A percentile compares a stretch with the other conserved stretches of the same genome.
Evolutionary conservation across 768 basidiomycete genomes (phyloP).

Genomic region (Dentipellis fragilis): DNA sequence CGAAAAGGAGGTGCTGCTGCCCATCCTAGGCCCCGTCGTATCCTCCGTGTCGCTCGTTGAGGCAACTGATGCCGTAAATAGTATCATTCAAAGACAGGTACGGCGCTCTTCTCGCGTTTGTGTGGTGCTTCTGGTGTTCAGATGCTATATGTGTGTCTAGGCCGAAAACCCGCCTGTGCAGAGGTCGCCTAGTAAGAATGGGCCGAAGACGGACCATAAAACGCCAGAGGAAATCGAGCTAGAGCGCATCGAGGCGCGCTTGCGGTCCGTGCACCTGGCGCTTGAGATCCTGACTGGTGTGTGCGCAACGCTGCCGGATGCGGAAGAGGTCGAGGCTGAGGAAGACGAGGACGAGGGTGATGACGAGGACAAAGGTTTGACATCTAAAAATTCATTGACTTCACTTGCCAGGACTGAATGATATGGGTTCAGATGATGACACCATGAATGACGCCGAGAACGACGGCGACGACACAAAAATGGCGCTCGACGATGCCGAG

Average conservation of each 20-base stretch:
- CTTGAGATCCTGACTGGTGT: constrained; percentile 80
- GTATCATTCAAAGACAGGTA: constrained; percentile 44
- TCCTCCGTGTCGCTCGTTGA: constrained; percentile 47
- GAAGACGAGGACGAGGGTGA: constrained; percentile 25
- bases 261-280: constrained; percentile 72
- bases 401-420: neutral
- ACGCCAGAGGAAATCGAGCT: constrained; percentile 59
- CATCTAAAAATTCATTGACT: constrained; percentile 23
- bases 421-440: constrained; percentile 30
- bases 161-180: constrained; percentile 53
- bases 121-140: neutral
- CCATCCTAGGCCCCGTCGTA: constrained; percentile 58
- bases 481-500: constrained; percentile 15
- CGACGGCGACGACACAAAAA: constrained; percentile 20
- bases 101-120: constrained; percentile 9
- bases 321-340: constrained; percentile 31
- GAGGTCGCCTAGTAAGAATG: constrained; percentile 36
- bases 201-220: constrained; percentile 57
- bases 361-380: constrained; percentile 28
- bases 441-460: constrained; percentile 27
- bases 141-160: constrained; percentile 19
- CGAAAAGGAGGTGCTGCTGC: constrained; percentile 63
- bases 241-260: constrained; percentile 56
- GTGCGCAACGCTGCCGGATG: constrained; percentile 83
- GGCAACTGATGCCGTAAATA: constrained; percentile 35